Base-by-base conservation (phyloP, 2,329 filamentous ascomycete species). In the Stagonosporopsis chrysanthemi region DNA sequence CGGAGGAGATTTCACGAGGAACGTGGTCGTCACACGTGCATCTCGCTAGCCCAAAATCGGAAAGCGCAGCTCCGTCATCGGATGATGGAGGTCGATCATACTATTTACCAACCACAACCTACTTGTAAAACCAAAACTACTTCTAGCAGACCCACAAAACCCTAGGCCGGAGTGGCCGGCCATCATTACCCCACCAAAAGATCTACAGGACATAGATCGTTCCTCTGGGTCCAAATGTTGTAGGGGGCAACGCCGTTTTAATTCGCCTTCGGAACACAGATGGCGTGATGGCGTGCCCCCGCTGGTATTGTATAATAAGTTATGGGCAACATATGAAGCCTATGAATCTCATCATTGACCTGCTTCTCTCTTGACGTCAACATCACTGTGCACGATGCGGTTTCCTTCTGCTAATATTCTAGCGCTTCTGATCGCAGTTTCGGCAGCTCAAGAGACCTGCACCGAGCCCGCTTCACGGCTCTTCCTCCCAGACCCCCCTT, bases 401-500 rank as follows among this genome's bases (percentile, higher is more conserved):
- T n/a, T 31, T 6, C 31, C n/a, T 8, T 17, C 12, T 35, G 12
- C 12, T 35, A 12, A 24, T 19, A 24, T 52, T 4, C 17, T 39
- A 14, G 45, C 47, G 19, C 43, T 62, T n/a, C 24, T 62, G 23
- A 43, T 35, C 23, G 38, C 53, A 15, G 31, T 46, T 2, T 43
- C 35, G 12, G 23, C 26, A 1, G 53, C 52, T 26, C 49, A 59
- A 22, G 47, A 51, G 23, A 36, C 51, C 28, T 68, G 65, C 49
- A 39, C 46, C 12, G 56, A 62, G 35, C 49, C 58, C 14, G 60
- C 64, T 2, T 63, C 62, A 9, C 60, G 75, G 22, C 70, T 82
- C 8, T 75, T 80, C 56, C 75, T 87, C 2, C 82, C 78, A 29
- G 84, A 87, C 60, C 80, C 82, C 1, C 86, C 86, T 0, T 87